Percentiles rank a stretch among this genome's conserved stretches.
phyloP scores from a whole-genome alignment of 1,284 basidiomycete species.

The Coniferiporia weirii region DNA sequence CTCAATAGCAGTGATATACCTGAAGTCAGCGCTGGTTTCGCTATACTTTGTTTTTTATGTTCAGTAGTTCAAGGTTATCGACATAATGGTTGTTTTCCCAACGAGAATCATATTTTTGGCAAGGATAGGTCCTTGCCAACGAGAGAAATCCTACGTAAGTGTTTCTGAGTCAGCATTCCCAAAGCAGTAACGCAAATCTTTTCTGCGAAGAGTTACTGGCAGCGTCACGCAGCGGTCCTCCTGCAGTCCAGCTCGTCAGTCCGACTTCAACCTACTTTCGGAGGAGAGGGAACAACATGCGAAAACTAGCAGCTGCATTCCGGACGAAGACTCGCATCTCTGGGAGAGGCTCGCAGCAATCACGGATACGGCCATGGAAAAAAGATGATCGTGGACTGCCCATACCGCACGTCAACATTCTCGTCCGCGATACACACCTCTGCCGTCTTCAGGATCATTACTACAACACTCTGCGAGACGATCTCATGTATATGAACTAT shows the following conservation, averaged over 20 bases:
- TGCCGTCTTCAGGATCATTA: slow-evolving; percentile 86
- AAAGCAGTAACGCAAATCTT: neutral
- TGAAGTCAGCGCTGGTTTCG: too few species aligned
- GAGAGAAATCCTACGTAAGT: too few species aligned
- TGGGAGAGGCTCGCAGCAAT: neutral
- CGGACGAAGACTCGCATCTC: neutral
- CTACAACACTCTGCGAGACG: slow-evolving; percentile 73
- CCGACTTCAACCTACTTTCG: neutral
- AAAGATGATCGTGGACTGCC: slow-evolving; percentile 53
- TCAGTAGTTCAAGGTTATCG: too few species aligned
- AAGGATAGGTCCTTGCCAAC: too few species aligned
- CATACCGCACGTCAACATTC: slow-evolving; percentile 56
- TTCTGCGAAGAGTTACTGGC: neutral
- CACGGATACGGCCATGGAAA: slow-evolving; percentile 19
- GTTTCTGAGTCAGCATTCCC: neutral
- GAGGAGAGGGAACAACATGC: neutral
- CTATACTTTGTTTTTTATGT: too few species aligned
- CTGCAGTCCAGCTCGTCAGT: too few species aligned
- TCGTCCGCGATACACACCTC: slow-evolving; percentile 67
- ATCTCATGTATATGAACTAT: slow-evolving; percentile 96
- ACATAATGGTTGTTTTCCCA: too few species aligned
- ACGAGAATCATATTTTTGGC: too few species aligned
- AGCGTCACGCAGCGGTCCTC: too few species aligned
- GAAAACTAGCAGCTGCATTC: neutral
- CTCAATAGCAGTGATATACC: too few species aligned